Evolutionary conservation across 2,329 filamentous ascomycete genomes (phyloP).

Genomic region (Fusarium sp.): DNA sequence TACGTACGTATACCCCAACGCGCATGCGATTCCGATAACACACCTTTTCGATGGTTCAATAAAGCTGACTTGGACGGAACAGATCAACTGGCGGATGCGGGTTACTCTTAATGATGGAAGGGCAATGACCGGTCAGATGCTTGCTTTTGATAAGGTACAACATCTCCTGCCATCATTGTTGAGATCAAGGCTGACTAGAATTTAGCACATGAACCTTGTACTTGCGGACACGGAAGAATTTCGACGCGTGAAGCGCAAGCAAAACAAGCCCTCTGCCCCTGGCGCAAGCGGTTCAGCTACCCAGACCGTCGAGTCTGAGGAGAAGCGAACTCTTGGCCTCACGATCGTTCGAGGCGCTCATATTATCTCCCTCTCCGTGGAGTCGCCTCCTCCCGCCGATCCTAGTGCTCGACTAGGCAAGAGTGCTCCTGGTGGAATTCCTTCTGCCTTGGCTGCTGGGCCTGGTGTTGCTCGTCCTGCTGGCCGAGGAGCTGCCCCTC

Average conservation of each 20-base stretch:
- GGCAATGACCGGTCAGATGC: constrained; percentile 97
- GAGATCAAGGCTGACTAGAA: constrained; percentile 18
- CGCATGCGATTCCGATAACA: constrained; percentile 8
- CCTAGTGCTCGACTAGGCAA: constrained; percentile 90
- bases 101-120: constrained; percentile 94
- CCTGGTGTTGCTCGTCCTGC: constrained; percentile 92
- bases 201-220: constrained; percentile 97
- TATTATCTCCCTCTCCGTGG: constrained; percentile 94
- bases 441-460: constrained; percentile 80
- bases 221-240: constrained; percentile 99
- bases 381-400: constrained; percentile 94
- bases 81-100: constrained; percentile 99
- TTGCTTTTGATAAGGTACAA: constrained; percentile 94
- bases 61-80: constrained; percentile 25
- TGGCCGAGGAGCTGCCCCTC: constrained; percentile 81
- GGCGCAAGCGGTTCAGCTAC: constrained; percentile 69
- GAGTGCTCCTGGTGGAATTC: constrained; percentile 73
- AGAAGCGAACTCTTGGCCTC: constrained; percentile 96
- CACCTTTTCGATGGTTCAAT: not conserved
- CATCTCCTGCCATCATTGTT: not conserved
- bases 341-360: constrained; percentile 95
- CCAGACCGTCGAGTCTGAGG: constrained; percentile 86
- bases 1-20: constrained; percentile 67
- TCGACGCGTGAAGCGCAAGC: constrained; percentile 87
- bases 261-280: constrained; percentile 76